phyloP scores from a whole-genome alignment of 176 grass and related monocot genomes.

The Musa troglodytarum region DNA sequence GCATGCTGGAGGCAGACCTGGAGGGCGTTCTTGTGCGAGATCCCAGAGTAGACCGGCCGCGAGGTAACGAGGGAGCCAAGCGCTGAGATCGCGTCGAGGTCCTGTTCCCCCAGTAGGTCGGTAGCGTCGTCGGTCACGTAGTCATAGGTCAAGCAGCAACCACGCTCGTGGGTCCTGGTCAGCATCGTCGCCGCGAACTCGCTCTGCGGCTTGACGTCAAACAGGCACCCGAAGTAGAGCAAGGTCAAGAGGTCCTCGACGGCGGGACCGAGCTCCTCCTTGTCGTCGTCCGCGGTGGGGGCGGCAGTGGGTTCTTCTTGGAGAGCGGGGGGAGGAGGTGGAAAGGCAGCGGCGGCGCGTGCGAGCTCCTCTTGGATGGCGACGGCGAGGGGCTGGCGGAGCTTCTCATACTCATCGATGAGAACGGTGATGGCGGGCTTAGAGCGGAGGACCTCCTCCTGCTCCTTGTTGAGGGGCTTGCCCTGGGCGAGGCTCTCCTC shows the following conservation, averaged over 20 bases:
- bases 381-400: constrained; percentile 50
- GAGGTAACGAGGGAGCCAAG: constrained; percentile 46
- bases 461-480: constrained; percentile 73
- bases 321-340: not conserved
- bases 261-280: constrained; percentile 19
- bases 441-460: constrained; percentile 91
- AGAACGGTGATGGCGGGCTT: constrained; percentile 53
- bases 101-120: constrained; percentile 53
- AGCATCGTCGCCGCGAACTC: constrained; percentile 68
- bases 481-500: constrained; percentile 74
- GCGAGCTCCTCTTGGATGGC: constrained; percentile 68
- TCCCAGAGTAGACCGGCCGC: constrained; percentile 41
- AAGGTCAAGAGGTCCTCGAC: constrained; percentile 54
- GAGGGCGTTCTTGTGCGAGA: constrained; percentile 78
- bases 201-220: constrained; percentile 65
- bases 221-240: constrained; percentile 76
- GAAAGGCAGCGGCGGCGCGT: constrained; percentile 7
- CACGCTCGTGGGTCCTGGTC: constrained; percentile 65
- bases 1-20: constrained; percentile 62
- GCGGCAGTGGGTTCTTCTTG: not conserved
- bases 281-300: not conserved
- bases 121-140: constrained; percentile 77
- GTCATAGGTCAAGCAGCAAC: constrained; percentile 86
- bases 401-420: constrained; percentile 89
- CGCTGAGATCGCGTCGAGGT: constrained; percentile 57